These are phyloP conservation scores for Colletotrichum cordylinicola DNA, from an alignment of 2,329 filamentous ascomycete species.

Conservation along the genomic window DNA sequence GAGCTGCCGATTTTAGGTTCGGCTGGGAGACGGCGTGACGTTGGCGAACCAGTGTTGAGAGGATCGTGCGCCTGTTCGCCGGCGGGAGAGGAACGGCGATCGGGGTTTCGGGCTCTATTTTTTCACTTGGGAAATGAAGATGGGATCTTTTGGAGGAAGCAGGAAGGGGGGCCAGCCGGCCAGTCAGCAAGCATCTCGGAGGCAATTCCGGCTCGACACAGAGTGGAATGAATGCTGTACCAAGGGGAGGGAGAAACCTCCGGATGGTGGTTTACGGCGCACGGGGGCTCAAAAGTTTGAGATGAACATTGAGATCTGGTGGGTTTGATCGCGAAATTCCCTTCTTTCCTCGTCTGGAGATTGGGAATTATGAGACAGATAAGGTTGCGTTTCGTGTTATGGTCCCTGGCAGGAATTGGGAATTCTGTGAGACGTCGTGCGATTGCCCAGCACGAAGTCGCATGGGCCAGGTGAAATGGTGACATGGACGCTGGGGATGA, in stretches of 20 bases:
- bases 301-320: slow-evolving; percentile 1
- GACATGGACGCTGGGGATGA: not conserved
- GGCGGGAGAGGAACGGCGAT: not conserved
- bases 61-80: not conserved
- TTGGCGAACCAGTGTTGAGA: not conserved
- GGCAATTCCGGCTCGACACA: not conserved
- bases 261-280: not conserved
- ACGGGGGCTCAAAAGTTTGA: not conserved
- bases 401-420: not conserved
- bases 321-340: not conserved
- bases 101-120: not conserved
- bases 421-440: not conserved
- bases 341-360: not conserved
- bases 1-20: not conserved
- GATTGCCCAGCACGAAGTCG: not conserved
- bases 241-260: not conserved
- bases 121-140: not conserved
- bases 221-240: not conserved
- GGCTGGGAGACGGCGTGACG: not conserved
- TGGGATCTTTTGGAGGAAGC: not conserved
- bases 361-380: not conserved
- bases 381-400: not conserved
- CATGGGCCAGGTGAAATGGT: not conserved
- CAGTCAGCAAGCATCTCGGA: not conserved
- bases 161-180: not conserved